Evolutionary conservation across 176 grass and related monocot genomes (phyloP), one percentile per base, ranked within the genome.

Genomic region (Luzula sylvatica): DNA sequence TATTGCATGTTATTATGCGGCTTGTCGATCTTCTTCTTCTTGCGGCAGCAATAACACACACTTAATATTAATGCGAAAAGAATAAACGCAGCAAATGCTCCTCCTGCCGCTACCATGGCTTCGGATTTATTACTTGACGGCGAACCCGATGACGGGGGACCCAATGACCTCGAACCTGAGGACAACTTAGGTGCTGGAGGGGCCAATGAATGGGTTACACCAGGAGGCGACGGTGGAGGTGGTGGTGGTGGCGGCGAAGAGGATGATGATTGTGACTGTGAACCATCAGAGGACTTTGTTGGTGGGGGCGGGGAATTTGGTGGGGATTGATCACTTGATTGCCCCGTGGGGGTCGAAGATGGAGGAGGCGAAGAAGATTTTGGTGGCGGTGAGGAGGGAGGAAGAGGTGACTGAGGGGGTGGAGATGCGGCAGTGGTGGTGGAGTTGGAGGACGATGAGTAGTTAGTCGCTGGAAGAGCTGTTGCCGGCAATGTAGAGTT

Each of bases 1-100:
- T 67, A 78, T 41, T 82, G 77, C 73, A 81, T 86, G 7, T 63
- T 42, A 13, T 69, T 77, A 29, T 61, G 87, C n/a, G 69, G 77
- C 61, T 72, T 64, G 43, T 64, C 24, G 3, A 64, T 75, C 57
- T 58, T 76, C 60, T 69, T 41, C 50, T 82, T 61, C 81, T 75
- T 82, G 7, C 65, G 75, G 3, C 65, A 77, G 81, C 77, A 82
- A 61, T 68, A 72, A 8, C 83, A 25, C 66, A 78, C 77, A 20
- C 73, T 71, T 26, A 58, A 61, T 45, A 81, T 47, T 56, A 74
- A 67, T 50, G 85, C 50, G 26, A 66, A 58, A 53, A 76, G 72
- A 46, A 15, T 25, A 64, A 23, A 16, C 46, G 29, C 11, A 47
- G 42, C 73, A 82, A 66, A 51, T 0, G 52, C 77, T 1, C 67